phyloP scores from a whole-genome alignment of 192 early-diverging fungal species.

The Podila horticola region DNA sequence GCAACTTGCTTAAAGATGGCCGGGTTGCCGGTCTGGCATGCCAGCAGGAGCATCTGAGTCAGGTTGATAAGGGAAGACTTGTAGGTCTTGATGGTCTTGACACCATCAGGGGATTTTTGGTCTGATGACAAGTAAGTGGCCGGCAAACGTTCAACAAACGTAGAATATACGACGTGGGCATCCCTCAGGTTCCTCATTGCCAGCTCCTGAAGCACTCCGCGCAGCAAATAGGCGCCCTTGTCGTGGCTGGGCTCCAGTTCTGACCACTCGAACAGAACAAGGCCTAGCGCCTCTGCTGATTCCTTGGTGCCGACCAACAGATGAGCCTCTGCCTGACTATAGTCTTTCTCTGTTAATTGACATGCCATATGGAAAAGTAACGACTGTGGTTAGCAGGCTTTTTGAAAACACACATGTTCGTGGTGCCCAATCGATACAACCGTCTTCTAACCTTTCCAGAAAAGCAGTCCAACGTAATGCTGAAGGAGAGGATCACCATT shows the following conservation, averaged over 20 bases:
- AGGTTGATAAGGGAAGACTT: slow-evolving; percentile 63
- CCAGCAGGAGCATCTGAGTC: slow-evolving; percentile 42
- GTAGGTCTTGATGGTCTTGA: slow-evolving; percentile 57
- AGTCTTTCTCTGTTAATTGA: slow-evolving; percentile 66
- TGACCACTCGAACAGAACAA: slow-evolving; percentile 85
- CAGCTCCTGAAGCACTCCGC: slow-evolving; percentile 84
- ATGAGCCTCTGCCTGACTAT: slow-evolving; percentile 86
- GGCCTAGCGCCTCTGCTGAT: slow-evolving; percentile 76
- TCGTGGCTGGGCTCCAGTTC: slow-evolving; percentile 65
- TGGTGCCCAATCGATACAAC: not conserved
- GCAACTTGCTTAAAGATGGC: slow-evolving; percentile 38
- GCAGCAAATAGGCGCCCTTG: slow-evolving; percentile 80
- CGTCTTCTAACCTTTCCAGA: slow-evolving; percentile 65
- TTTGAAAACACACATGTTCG: not conserved
- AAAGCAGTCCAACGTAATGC: slow-evolving; percentile 75
- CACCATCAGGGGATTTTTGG: slow-evolving; percentile 21
- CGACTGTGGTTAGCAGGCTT: no score
- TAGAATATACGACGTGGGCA: slow-evolving; percentile 27
- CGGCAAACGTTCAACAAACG: slow-evolving; percentile 34
- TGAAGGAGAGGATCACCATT: slow-evolving; percentile 78
- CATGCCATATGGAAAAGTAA: no score
- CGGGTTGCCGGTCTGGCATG: slow-evolving; percentile 41
- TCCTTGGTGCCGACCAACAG: slow-evolving; percentile 86
- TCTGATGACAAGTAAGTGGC: slow-evolving; percentile 20
- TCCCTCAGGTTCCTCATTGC: slow-evolving; percentile 25